Evolutionary conservation across 805 yeast genomes (phyloP).

Genomic region (Candida rishiriensis): DNA sequence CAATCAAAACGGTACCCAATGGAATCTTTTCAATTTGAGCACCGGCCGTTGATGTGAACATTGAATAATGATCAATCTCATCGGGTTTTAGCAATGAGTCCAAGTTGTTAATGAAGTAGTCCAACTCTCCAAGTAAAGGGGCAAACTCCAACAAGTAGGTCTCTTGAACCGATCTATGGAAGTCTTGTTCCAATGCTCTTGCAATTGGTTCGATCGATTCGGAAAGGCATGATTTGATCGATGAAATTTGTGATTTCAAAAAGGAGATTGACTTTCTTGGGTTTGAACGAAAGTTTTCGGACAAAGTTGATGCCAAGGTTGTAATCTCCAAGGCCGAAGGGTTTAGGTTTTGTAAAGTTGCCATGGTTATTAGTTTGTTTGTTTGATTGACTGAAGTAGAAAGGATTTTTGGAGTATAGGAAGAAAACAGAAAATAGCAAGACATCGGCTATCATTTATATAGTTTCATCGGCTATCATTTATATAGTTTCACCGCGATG

Average conservation of each 20-base stretch:
- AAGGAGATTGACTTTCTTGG: slow-evolving; percentile 48
- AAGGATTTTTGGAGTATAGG: no score
- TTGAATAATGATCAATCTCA: slow-evolving; percentile 33
- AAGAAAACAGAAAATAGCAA: no score
- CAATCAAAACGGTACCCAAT: slow-evolving; percentile 65
- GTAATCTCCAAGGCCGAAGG: slow-evolving; percentile 45
- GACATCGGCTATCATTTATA: no score
- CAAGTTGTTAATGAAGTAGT: slow-evolving; percentile 54
- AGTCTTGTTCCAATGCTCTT: slow-evolving; percentile 60
- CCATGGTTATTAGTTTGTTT: no score
- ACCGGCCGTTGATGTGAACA: slow-evolving; percentile 23
- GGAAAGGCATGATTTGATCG: slow-evolving; percentile 57
- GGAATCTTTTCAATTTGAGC: slow-evolving; percentile 37
- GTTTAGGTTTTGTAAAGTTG: slow-evolving; percentile 30
- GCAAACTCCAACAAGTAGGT: slow-evolving; percentile 55
- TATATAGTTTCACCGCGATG: no score
- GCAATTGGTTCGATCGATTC: slow-evolving; percentile 53
- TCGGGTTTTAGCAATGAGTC: slow-evolving; percentile 58
- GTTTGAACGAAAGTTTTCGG: slow-evolving; percentile 37
- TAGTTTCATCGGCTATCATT: no score
- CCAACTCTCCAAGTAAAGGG: slow-evolving; percentile 49
- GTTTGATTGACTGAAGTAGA: no score
- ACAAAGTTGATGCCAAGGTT: slow-evolving; percentile 38
- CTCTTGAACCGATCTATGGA: slow-evolving; percentile 62
- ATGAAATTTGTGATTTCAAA: slow-evolving; percentile 61